Conservation (phyloP, 176 grass and related monocot genomes). For the Aegilops tauschii region DNA sequence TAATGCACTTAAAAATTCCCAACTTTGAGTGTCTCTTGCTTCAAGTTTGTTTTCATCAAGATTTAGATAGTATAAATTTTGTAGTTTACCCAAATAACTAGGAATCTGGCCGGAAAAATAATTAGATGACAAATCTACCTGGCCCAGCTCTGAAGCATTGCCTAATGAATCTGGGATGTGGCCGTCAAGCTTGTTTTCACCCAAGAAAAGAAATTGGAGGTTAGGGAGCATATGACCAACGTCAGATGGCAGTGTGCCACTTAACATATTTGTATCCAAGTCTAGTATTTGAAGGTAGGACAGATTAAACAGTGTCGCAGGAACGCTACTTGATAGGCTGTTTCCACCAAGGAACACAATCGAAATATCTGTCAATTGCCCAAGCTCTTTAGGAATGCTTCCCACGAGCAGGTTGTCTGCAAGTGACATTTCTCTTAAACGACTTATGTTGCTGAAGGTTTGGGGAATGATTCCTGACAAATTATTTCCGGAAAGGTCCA, state of each 20-base stretch:
- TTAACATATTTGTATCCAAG: too few relatives aligned
- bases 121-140: neutral
- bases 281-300: too few relatives aligned
- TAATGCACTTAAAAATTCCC: neutral
- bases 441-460: neutral
- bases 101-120: slow-evolving; percentile 11
- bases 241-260: too few relatives aligned
- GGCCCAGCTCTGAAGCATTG: neutral
- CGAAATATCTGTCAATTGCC: neutral
- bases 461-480: neutral
- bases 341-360: too few relatives aligned
- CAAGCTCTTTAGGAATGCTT: neutral
- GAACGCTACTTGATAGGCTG: too few relatives aligned
- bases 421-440: neutral
- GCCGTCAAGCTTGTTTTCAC: neutral
- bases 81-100: slow-evolving; percentile 14
- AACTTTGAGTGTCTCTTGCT: neutral
- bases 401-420: neutral
- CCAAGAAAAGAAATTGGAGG: too few relatives aligned
- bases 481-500: fast-evolving
- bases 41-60: slow-evolving; percentile 5
- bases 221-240: too few relatives aligned
- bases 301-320: too few relatives aligned
- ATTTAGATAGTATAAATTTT: neutral
- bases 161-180: slow-evolving; percentile 24